Conservation (phyloP, 768 basidiomycete species). For the Xanthoconium stramineum region DNA sequence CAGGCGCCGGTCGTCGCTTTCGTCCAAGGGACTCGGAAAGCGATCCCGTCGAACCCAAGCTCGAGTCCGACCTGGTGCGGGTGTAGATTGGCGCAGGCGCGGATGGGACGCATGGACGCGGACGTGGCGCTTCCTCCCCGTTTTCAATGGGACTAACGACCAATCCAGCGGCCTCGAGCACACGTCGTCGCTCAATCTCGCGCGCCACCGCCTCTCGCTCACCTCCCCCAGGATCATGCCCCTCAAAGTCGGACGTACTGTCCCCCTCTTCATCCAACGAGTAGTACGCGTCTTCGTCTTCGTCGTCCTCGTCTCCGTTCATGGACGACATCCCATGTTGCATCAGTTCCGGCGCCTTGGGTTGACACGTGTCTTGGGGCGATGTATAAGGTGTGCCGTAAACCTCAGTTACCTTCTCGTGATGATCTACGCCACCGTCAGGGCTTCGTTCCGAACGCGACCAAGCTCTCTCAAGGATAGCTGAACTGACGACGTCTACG, state of each 20-base stretch:
- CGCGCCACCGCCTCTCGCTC: slow-evolving; percentile 53
- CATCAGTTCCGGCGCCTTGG: slow-evolving; percentile 3
- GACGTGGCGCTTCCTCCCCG: neutral
- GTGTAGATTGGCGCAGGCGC: neutral
- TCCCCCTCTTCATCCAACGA: slow-evolving; percentile 30
- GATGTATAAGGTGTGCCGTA: slow-evolving; percentile 26
- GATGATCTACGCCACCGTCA: slow-evolving; percentile 4
- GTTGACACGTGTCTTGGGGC: slow-evolving; percentile 13
- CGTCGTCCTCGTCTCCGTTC: slow-evolving; percentile 30
- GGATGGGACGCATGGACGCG: slow-evolving; percentile 27
- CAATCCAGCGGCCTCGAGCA: slow-evolving; percentile 87
- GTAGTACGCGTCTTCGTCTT: slow-evolving; percentile 34
- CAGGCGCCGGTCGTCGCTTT: slow-evolving; percentile 28
- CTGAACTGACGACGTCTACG: slow-evolving; percentile 3
- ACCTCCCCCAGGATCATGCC: slow-evolving; percentile 8
- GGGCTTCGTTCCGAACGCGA: neutral
- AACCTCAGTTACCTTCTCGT: slow-evolving; percentile 12
- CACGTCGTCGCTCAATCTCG: slow-evolving; percentile 72
- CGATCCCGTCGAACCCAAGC: slow-evolving; percentile 32
- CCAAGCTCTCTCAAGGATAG: neutral
- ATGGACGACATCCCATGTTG: slow-evolving; percentile 3
- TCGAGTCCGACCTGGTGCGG: slow-evolving; percentile 8
- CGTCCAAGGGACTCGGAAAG: slow-evolving; percentile 36
- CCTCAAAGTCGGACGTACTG: slow-evolving; percentile 11
- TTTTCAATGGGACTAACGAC: slow-evolving; percentile 49